Evolutionary conservation across 2,329 filamentous ascomycete species (phyloP).

Genomic region (Fusarium papillatum): DNA sequence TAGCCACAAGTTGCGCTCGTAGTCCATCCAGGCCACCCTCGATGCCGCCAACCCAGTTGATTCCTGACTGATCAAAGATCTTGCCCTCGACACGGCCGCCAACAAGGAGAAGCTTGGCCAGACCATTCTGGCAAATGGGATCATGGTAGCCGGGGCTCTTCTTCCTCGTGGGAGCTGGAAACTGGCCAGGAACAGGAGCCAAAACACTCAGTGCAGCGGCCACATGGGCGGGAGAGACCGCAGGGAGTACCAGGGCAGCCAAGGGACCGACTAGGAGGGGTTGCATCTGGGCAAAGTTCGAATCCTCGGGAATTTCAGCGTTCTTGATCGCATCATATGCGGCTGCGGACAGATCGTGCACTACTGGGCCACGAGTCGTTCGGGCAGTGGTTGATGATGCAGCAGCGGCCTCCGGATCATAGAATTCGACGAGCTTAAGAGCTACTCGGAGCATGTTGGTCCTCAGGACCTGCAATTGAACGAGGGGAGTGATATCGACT

Average conservation of each 20-base stretch:
- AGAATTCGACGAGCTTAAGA: slow-evolving; percentile 89
- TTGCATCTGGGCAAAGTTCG: slow-evolving; percentile 71
- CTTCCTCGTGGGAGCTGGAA: slow-evolving; percentile 83
- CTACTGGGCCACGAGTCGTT: slow-evolving; percentile 50
- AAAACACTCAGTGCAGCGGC: slow-evolving; percentile 86
- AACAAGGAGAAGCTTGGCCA: slow-evolving; percentile 89
- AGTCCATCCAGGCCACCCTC: slow-evolving; percentile 85
- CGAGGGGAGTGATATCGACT: slow-evolving; percentile 66
- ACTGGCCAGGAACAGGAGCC: slow-evolving; percentile 77
- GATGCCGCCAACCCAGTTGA: slow-evolving; percentile 78
- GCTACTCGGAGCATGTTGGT: slow-evolving; percentile 92
- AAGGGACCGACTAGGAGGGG: slow-evolving; percentile 87
- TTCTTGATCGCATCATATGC: slow-evolving; percentile 64
- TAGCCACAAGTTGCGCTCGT: slow-evolving; percentile 82
- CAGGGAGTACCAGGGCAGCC: slow-evolving; percentile 84
- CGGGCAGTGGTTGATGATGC: slow-evolving; percentile 47
- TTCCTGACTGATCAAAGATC: slow-evolving; percentile 82
- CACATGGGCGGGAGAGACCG: slow-evolving; percentile 86
- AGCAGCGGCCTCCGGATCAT: slow-evolving; percentile 62
- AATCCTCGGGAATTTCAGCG: slow-evolving; percentile 51
- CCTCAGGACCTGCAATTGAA: slow-evolving; percentile 87
- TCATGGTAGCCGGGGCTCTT: slow-evolving; percentile 88
- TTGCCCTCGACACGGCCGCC: slow-evolving; percentile 90
- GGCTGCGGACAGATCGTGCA: slow-evolving; percentile 66
- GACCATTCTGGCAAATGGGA: slow-evolving; percentile 79